Base-by-base conservation (phyloP, 164 flowering plant genomes). In the Berberis thunbergii region DNA sequence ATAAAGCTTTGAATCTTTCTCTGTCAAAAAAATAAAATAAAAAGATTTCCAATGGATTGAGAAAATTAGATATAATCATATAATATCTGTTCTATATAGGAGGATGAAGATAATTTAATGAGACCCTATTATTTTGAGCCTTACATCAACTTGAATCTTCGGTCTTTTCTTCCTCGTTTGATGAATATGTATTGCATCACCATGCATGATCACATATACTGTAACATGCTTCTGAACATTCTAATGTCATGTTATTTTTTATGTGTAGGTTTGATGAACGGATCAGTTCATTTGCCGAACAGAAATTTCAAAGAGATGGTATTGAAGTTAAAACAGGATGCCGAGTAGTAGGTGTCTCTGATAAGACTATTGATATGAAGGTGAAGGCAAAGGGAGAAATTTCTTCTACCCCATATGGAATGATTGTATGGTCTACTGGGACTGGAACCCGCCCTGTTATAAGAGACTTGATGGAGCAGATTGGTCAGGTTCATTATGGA, bases 351-450 rank as follows among this genome's bases (percentile, higher is more conserved):
- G 80, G 78, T 58, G 87, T 87, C 41, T 59, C 84, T 49, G 94
- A 84, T 13, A 80, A 73, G 41, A 69, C 68, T 40, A 79, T 91
- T 45, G 67, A 77, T 9, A 79, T 81, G 40, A 88, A 83, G 73
- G 76, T 66, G 52, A 82, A 73, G 67, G 56, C 53, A 48, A 80
- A 65, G 3, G 88, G 86, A 8, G 63, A 75, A 43, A 49, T 63
- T 4, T 42, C 49, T 41, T 68, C 82, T 39, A 52, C 80, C 11
- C 96, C 96, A 6, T 82, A 87, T 77, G 98, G 96, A 60, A 79
- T 91, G 83, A 78, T 86, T 50, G 82, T 91, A 6, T 91, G 98
- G 98, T 87, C 98, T 13, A 86, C 98, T 56, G 98, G 98, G 42
- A 72, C 85, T 66, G 81, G 80, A 54, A 83, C 95, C 61, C 83